Evolutionary conservation across 768 basidiomycete species (phyloP).

Genomic region (Serendipita sp.): DNA sequence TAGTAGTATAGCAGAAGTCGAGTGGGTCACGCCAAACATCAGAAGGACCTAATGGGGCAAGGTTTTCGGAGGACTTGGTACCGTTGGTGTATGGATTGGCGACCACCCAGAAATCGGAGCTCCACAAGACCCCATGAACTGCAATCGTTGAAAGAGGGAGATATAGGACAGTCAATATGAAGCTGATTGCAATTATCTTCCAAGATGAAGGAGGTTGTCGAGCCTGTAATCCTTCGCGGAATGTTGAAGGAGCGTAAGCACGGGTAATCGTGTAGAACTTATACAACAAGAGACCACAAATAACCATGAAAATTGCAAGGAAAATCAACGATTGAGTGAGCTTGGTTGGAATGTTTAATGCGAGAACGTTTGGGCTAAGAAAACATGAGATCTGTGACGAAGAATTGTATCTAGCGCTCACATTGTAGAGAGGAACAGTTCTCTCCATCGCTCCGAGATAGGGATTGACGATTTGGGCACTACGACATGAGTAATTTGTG

Average conservation of each 20-base stretch:
- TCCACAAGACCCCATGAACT: conserved; percentile 61
- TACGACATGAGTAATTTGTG: conserved; percentile 11
- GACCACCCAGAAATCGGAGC: conserved; percentile 57
- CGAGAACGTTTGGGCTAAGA: conserved; percentile 50
- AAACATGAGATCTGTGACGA: background rate
- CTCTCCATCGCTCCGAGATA: conserved; percentile 34
- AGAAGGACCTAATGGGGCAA: conserved; percentile 32
- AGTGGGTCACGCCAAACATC: conserved; percentile 41
- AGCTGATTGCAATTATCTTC: conserved; percentile 43
- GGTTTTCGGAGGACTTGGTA: conserved; percentile 30
- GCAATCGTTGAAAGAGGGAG: conserved; percentile 65
- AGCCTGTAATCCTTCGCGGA: conserved; percentile 36
- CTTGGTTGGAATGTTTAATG: conserved; percentile 52
- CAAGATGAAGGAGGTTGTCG: conserved; percentile 28
- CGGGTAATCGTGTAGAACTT: conserved; percentile 36
- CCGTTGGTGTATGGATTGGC: conserved; percentile 50
- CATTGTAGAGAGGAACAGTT: conserved; percentile 52
- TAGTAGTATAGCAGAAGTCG: conserved; percentile 68
- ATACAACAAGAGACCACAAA: conserved; percentile 38
- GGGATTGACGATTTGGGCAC: conserved; percentile 25
- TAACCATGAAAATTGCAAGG: conserved; percentile 38
- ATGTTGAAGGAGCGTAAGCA: conserved; percentile 31
- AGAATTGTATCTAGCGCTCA: conserved; percentile 19
- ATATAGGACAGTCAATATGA: conserved; percentile 51
- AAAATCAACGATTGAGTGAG: conserved; percentile 42